Conservation (phyloP, 2,329 filamentous ascomycete genomes). For the Talaromyces sp. region DNA sequence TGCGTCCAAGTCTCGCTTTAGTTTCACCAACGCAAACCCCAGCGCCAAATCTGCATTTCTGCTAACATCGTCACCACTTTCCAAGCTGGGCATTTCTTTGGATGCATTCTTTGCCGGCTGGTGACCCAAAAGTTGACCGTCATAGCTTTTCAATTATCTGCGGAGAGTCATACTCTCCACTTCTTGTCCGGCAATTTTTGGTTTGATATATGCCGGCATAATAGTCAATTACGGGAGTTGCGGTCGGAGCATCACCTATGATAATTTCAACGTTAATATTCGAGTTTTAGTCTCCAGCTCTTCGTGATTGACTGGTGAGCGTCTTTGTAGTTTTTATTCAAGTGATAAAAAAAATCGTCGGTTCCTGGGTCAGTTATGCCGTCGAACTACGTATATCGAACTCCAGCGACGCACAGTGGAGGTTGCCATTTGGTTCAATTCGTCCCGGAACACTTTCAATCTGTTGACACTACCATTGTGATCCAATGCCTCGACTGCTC, state of each 20-base stretch:
- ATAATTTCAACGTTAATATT: constrained; percentile 60
- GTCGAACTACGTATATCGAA: constrained; percentile 45
- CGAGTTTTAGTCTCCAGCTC: constrained; percentile 58
- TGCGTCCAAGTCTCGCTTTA: constrained; percentile 3
- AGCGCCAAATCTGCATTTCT: neutral
- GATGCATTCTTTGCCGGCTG: constrained; percentile 22
- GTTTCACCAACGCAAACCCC: neutral
- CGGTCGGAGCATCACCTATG: constrained; percentile 52
- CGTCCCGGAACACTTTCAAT: constrained; percentile 61
- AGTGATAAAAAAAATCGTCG: constrained; percentile 40
- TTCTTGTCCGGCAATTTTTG: constrained; percentile 57
- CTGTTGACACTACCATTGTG: constrained; percentile 60
- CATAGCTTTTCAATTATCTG: constrained; percentile 54
- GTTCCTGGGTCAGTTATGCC: constrained; percentile 56
- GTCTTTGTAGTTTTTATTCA: constrained; percentile 60
- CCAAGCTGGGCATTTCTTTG: constrained; percentile 62
- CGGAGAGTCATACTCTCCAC: constrained; percentile 59
- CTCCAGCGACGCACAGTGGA: constrained; percentile 47
- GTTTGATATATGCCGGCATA: constrained; percentile 62
- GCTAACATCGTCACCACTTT: constrained; percentile 61
- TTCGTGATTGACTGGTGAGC: constrained; percentile 58
- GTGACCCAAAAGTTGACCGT: constrained; percentile 56
- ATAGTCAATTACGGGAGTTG: constrained; percentile 52
- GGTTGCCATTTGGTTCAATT: constrained; percentile 65
- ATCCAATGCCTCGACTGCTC: constrained; percentile 64